Percentiles rank a stretch among this genome's conserved stretches.
These are phyloP conservation scores for Rhizopogon rudus DNA, from an alignment of 768 basidiomycete species.

Conservation along the genomic window DNA sequence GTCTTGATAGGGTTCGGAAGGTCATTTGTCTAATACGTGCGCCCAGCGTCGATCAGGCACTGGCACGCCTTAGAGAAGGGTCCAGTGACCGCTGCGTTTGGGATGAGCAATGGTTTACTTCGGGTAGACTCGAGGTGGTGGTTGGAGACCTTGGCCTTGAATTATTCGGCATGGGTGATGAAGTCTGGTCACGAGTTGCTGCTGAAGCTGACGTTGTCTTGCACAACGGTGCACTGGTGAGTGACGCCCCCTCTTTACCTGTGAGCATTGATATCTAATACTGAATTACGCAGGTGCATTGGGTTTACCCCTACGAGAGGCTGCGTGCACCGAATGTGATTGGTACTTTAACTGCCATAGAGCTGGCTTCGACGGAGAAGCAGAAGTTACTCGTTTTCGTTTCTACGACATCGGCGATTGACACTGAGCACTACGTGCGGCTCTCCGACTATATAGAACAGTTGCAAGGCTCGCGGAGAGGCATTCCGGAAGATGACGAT, in stretches of 20 bases:
- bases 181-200: conserved; percentile 62
- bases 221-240: conserved; percentile 95
- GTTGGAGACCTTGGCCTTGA: conserved; percentile 78
- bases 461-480: conserved; percentile 39
- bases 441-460: conserved; percentile 68
- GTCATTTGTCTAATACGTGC: conserved; percentile 93
- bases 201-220: conserved; percentile 76
- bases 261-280: neutral
- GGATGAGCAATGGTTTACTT: conserved; percentile 76
- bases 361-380: conserved; percentile 68
- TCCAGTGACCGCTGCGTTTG: conserved; percentile 81
- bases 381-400: conserved; percentile 86
- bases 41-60: conserved; percentile 50
- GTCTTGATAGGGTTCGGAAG: conserved; percentile 62
- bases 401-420: conserved; percentile 93
- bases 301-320: conserved; percentile 97
- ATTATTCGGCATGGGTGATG: conserved; percentile 64
- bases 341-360: conserved; percentile 78
- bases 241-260: conserved; percentile 22
- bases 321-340: conserved; percentile 91
- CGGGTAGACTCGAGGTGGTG: conserved; percentile 70
- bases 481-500: conserved; percentile 84
- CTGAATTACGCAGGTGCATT: conserved; percentile 67
- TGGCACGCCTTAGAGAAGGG: conserved; percentile 65
- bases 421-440: conserved; percentile 85